Evolutionary conservation across 345 rosid genomes (phyloP), one percentile per base, ranked within the genome.

Genomic region (Psidium friedrichsthalianum): DNA sequence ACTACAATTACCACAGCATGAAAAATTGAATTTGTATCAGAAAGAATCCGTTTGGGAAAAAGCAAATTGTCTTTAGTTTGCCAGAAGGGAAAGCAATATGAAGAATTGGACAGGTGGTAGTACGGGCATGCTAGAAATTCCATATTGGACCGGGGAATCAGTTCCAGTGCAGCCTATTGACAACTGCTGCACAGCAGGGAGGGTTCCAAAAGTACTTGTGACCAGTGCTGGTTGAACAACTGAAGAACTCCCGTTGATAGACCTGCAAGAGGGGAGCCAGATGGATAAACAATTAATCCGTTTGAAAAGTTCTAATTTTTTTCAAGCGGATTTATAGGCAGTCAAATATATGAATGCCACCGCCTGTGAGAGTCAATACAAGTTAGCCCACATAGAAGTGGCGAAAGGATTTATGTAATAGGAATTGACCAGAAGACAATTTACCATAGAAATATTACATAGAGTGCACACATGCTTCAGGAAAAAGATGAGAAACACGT

Each of bases 51-150:
- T 27, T 57, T 14, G 78, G 52, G 52, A 42, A 11, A 83, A 59
- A 21, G 78, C 6, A 32, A 57, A 2, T 20, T 21, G 76, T 53
- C 55, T 53, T 53, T 14, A 16, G 55, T 53, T 52, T 53, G 55
- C 55, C 4, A 53, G 20, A 53, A 53, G 20, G 55, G 55, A 53
- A 53, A 53, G 55, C 20, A 53, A 53, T 53, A 53, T 53, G 15
- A 55, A 55, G 24, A 21, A 55, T 55, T 55, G 58, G 57, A 86
- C 51, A 55, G 24, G 55, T n/a, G 84, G 57, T 84, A 85, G 86
- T 91, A 95, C 97, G 82, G 97, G 96, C 94, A 94, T 83, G 90
- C 90, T 92, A 59, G 98, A 93, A 88, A 95, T 94, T 86, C 98
- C 98, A 87, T 93, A 94, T 92, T 95, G 98, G 83, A 95, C 90